Base-by-base conservation (phyloP, 2,329 filamentous ascomycete species). In the Chaetomiaceae sp. region DNA sequence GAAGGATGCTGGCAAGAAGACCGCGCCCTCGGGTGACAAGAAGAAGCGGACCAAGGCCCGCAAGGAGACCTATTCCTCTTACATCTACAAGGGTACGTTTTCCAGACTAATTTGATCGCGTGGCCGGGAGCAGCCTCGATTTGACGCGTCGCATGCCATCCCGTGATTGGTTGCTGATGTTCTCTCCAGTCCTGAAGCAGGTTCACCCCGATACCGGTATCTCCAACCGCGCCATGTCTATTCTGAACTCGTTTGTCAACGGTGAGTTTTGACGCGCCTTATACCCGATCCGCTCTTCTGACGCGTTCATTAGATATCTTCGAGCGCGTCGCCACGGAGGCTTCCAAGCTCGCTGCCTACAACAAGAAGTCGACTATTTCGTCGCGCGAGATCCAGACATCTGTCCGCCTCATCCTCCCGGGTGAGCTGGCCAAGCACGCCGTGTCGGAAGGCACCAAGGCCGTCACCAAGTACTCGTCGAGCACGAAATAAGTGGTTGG, bases 321-420 rank as follows among this genome's bases (percentile, higher is more conserved):
- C 74, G 94, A 99, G 86, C 91, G 94, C 67, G 92, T 99, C 66
- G 94, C 94, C 62, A 96, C 94, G 55, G 94, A 99, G 78, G 94
- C 94, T 48, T 96, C 90, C 73, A 99, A 99, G 87, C 87, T 99
- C 58, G 94, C 94, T 65, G 94, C 94, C 61, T 99, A 99, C 84
- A 99, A 99, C 87, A 99, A 97, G 88, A 99, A 99, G 84, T 97
- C 92, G 47, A 99, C 94, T 73, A 99, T 99, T 78, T 97, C 92
- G 50, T 97, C 94, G 64, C 88, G 94, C 70, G 94, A 99, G 80
- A 99, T 99, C 72, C 94, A 99, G 84, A 99, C 94, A 66, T 96
- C 94, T 75, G 94, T 99, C 66, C 88, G 94, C 64, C 85, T 99
- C 59, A 99, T 99, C 77, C 87, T 99, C 50, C 94, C 94, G 42